Base-by-base conservation (phyloP, 2,329 filamentous ascomycete genomes). In the Orbilia quercus region DNA sequence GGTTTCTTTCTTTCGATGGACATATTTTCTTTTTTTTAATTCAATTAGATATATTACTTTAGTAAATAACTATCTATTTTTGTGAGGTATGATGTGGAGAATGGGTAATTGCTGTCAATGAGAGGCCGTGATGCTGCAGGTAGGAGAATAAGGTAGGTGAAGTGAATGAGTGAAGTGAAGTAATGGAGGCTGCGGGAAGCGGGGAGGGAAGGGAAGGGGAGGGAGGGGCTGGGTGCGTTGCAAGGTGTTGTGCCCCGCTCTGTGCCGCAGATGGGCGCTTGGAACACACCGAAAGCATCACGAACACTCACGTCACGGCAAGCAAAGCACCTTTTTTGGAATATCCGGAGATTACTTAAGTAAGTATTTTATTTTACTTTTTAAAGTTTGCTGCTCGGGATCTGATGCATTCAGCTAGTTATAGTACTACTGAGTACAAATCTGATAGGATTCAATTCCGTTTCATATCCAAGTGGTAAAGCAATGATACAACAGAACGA, bases 1-100 rank as follows among this genome's bases (percentile, higher is more conserved):
- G 67, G 67, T 40, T 72, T 70, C 57, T 63, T 72, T 51, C 44
- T 65, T 12, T 64, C 59, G 23, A 40, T 31, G 25, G 47, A 34
- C 66, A 72, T 31, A 9, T 72, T 40, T 34, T 64, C 12, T 55
- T 40, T 9, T 23, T n/a, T 40, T 62, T 7, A 2, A 25, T 12
- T 12, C 34, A 42, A 25, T n/a, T n/a, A n/a, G n/a, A n/a, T n/a
- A n/a, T n/a, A n/a, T n/a, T n/a, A n/a, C n/a, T n/a, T n/a, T n/a
- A n/a, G n/a, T n/a, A n/a, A n/a, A n/a, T n/a, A n/a, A n/a, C n/a
- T n/a, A n/a, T n/a, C n/a, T n/a, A n/a, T n/a, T n/a, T n/a, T n/a
- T n/a, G n/a, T n/a, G n/a, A n/a, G n/a, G n/a, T n/a, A n/a, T n/a
- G n/a, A n/a, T n/a, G n/a, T n/a, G n/a, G n/a, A n/a, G n/a, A n/a